Percentiles rank a stretch among this genome's conserved stretches.
These are phyloP conservation scores for Exophiala viscosa DNA, from an alignment of 2,329 filamentous ascomycete genomes.

Conservation along the genomic window DNA sequence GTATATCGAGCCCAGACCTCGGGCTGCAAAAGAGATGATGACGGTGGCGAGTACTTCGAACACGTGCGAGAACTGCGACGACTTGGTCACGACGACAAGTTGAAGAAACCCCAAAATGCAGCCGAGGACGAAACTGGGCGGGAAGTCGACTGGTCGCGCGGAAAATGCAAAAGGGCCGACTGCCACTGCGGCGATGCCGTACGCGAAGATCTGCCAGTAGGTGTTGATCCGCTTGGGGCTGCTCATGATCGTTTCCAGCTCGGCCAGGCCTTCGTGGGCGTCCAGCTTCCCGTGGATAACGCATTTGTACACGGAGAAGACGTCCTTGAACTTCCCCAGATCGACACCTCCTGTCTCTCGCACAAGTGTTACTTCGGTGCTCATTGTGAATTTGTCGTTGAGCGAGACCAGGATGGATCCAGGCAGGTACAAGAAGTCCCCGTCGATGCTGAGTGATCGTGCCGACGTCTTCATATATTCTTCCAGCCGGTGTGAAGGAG, in stretches of 20 bases:
- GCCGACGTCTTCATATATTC: slow-evolving; percentile 88
- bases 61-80: slow-evolving; percentile 62
- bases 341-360: slow-evolving; percentile 42
- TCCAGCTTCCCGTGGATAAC: slow-evolving; percentile 45
- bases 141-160: slow-evolving; percentile 71
- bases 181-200: slow-evolving; percentile 69
- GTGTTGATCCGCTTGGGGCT: slow-evolving; percentile 53
- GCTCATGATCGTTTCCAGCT: slow-evolving; percentile 51
- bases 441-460: slow-evolving; percentile 81
- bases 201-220: slow-evolving; percentile 59
- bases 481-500: slow-evolving; percentile 85
- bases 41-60: slow-evolving; percentile 63
- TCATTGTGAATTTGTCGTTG: slow-evolving; percentile 50
- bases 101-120: slow-evolving; percentile 71
- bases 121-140: slow-evolving; percentile 71
- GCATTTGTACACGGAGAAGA: slow-evolving; percentile 47
- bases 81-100: slow-evolving; percentile 68
- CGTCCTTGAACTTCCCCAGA: slow-evolving; percentile 42
- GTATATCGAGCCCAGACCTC: slow-evolving; percentile 64
- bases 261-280: slow-evolving; percentile 42
- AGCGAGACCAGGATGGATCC: slow-evolving; percentile 95
- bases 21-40: slow-evolving; percentile 63
- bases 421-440: slow-evolving; percentile 84
- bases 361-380: slow-evolving; percentile 46
- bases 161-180: slow-evolving; percentile 79